Evolutionary conservation across 805 yeast species (phyloP), one percentile per base, ranked within the genome.

Genomic region (Suhomyces prunicola): DNA sequence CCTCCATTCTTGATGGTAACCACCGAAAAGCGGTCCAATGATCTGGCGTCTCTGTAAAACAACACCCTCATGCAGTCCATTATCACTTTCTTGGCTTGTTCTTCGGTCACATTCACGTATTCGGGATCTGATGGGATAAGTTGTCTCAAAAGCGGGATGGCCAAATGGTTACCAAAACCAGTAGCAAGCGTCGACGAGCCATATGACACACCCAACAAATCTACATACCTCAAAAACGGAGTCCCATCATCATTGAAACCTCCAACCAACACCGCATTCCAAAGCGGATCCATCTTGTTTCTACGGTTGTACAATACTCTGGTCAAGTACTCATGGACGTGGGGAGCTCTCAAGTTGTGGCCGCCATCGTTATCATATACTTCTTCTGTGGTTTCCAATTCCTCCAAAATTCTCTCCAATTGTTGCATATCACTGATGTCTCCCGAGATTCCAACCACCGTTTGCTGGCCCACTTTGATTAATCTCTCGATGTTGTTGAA

Each of bases 151-250:
- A 94, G 73, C 24, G 99, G 99, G 44, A 91, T 73, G 3, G 99
- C 99, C 70, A 94, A 79, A 70, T 94, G 92, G 9, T 96, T 87
- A 54, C 99, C 99, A 68, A 91, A 93, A 1, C 99, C 99, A 3
- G 98, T 92, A 46, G 97, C 97, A 53, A 94, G 74, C 2, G 96
- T 79, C 29, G 96, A 94, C 0, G 98, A 80, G 3, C 89, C 80
- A 70, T 89, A 94, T 2, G 96, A 82, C 26, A 91, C 97, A 48
- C 99, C 99, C 55, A 92, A 80, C 55, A 94, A 76, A 69, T 94
- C 97, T 46, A 91, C 96, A 66, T 89, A 92, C 60, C 86, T 85
- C 65, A 94, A 78, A 62, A 88, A 88, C 45, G 94, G 90, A 19
- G 71, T 64, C 41, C 68, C 63, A 53, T 84, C 84, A 57, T 81